Conservation (phyloP, 2,329 filamentous ascomycete species). For the Colletotrichum magnum region DNA sequence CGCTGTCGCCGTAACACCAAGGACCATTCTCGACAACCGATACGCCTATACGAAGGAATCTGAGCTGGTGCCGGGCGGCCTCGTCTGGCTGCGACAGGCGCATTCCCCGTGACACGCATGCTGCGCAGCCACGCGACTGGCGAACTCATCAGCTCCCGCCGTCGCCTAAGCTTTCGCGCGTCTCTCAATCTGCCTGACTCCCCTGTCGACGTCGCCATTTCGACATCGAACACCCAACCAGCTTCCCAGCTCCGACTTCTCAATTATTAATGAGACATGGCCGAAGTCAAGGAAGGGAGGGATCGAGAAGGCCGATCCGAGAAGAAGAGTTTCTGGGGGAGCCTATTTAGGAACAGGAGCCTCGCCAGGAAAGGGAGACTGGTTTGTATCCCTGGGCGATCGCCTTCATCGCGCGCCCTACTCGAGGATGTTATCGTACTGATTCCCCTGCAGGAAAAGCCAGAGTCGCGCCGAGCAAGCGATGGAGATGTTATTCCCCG, state of each 20-base stretch:
- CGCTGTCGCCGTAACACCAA: constrained; percentile 1
- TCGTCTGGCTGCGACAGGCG: constrained; percentile 38
- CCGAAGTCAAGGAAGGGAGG: constrained; percentile 47
- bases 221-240: background rate
- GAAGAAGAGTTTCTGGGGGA: constrained; percentile 63
- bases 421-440: background rate
- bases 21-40: background rate
- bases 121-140: constrained; percentile 42
- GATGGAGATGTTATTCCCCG: constrained; percentile 51
- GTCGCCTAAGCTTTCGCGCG: constrained; percentile 15
- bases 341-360: constrained; percentile 64
- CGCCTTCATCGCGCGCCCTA: constrained; percentile 39
- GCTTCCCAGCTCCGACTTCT: background rate
- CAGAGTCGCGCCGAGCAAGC: constrained; percentile 49
- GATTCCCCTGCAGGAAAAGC: constrained; percentile 48
- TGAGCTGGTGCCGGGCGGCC: constrained; percentile 30
- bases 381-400: constrained; percentile 44
- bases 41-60: background rate
- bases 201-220: background rate
- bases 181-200: constrained; percentile 12
- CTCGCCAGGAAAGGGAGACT: constrained; percentile 55
- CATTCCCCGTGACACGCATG: constrained; percentile 40
- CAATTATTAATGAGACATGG: constrained; percentile 46
- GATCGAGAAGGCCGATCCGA: constrained; percentile 45
- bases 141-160: constrained; percentile 30